phyloP scores from a whole-genome alignment of 768 basidiomycete genomes.

The Collybiopsis confluens region DNA sequence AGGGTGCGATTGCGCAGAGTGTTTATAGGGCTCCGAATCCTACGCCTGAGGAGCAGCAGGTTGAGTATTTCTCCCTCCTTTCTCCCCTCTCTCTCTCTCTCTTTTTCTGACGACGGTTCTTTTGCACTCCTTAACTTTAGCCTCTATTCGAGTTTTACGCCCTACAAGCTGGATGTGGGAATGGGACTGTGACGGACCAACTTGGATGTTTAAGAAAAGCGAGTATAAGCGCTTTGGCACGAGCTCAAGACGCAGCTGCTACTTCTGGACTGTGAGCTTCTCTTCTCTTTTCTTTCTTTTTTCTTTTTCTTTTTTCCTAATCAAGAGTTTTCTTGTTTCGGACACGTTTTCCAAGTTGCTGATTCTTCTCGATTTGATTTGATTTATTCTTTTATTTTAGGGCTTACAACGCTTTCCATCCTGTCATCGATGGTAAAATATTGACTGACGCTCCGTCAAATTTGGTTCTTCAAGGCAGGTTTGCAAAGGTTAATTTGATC shows the following conservation, averaged over 20 bases:
- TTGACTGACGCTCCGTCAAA: conserved; percentile 48
- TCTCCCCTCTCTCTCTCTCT: no score
- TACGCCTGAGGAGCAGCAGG: conserved; percentile 47
- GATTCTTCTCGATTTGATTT: neutral
- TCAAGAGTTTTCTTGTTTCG: no score
- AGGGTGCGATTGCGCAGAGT: conserved; percentile 58
- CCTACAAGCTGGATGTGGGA: conserved; percentile 43
- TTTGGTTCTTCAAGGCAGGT: conserved; percentile 39
- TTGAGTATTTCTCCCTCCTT: no score
- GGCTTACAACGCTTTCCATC: conserved; percentile 45
- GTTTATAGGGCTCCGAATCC: conserved; percentile 51
- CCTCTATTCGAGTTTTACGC: conserved; percentile 51
- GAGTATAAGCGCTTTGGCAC: conserved; percentile 45
- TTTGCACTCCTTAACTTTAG: no score
- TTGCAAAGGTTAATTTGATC: conserved; percentile 50
- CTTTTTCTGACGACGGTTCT: no score
- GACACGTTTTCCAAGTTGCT: no score
- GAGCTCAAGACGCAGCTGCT: conserved; percentile 47
- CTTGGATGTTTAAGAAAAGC: conserved; percentile 48
- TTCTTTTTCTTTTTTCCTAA: neutral
- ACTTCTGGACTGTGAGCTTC: conserved; percentile 37
- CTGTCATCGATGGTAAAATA: conserved; percentile 51
- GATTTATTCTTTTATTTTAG: conserved; percentile 25
- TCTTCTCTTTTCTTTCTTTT: neutral
- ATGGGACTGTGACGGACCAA: conserved; percentile 27